phyloP scores from a whole-genome alignment of 208 protist genomes.

The Acanthamoeba castellanii region DNA sequence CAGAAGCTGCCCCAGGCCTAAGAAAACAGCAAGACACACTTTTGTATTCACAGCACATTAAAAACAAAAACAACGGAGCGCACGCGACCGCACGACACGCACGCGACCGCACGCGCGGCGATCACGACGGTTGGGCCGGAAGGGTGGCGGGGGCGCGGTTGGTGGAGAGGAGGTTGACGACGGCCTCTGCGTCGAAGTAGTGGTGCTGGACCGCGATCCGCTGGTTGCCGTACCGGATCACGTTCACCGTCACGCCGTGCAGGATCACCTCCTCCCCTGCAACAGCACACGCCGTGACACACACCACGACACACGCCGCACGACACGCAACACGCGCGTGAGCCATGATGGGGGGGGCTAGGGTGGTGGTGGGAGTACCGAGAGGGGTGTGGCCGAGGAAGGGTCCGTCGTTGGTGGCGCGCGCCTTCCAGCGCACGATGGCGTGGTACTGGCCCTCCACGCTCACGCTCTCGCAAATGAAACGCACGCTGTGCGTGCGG shows the following conservation, averaged over 20 bases:
- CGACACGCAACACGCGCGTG: not conserved
- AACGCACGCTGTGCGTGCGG: not conserved
- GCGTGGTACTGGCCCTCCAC: conserved; percentile 1
- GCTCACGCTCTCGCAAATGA: not conserved
- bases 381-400: not conserved
- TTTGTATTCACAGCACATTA: too few species aligned
- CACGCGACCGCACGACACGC: too few species aligned
- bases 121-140: too few species aligned
- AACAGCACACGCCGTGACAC: not conserved
- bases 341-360: not conserved
- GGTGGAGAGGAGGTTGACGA: not conserved
- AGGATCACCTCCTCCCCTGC: not conserved
- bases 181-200: not conserved
- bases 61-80: too few species aligned
- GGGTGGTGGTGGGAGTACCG: not conserved
- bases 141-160: too few species aligned
- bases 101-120: too few species aligned
- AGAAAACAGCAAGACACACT: too few species aligned
- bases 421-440: not conserved
- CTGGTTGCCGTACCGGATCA: conserved; percentile 5
- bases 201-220: not conserved
- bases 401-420: not conserved
- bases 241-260: conserved; percentile 1
- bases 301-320: too few species aligned
- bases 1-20: too few species aligned